Base-by-base conservation (phyloP, 2,329 filamentous ascomycete genomes). In the Cladosporium colombiae region DNA sequence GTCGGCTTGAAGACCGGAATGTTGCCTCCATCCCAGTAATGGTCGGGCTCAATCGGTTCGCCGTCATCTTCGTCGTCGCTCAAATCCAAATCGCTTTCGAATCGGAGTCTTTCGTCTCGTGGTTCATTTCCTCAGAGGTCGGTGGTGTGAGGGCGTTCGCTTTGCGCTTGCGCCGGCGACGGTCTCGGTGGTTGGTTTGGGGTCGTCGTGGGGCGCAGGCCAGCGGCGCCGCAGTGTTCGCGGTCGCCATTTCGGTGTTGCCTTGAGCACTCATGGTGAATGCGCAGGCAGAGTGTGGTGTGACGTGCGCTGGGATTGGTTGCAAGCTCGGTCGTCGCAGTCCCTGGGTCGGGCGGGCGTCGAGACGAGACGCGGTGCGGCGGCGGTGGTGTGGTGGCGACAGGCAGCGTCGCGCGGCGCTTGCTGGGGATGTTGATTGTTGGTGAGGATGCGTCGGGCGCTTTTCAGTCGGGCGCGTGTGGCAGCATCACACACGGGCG, bases 1-100 rank as follows among this genome's bases (percentile, higher is more conserved):
- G 90, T 94, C 79, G 95, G 95, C 79, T 89, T 94, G 81, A 99
- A 99, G 67, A 99, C 90, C 10, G 95, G 94, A 40, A 99, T 91
- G 68, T 88, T 91, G 68, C 93, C 87, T 65, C 84, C 86, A 63
- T 86, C 93, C 75, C 92, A 96, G 82, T 92, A 97, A 78, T 97
- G 89, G 75, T 93, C 92, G 0, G 94, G 94, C 56, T 89, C 82
- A 64, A 96, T 85, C 63, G 83, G 81, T 50, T 78, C 75, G 62
- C 78, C 78, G 21, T 63, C 61, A 62, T 78, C 78, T 13, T 63
- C 61, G 65, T 81, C 78, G 55, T 82, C 80, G 62, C 75, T 74
- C 70, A 79, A 75, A 60, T 83, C 81, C 55, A 83, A 68, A 53
- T 84, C 82, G 63, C 81, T 81, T 83, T 81, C 18, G 80, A 82